phyloP scores from a whole-genome alignment of 1,139 yeast species.

The Meyerozyma guilliermondii region DNA sequence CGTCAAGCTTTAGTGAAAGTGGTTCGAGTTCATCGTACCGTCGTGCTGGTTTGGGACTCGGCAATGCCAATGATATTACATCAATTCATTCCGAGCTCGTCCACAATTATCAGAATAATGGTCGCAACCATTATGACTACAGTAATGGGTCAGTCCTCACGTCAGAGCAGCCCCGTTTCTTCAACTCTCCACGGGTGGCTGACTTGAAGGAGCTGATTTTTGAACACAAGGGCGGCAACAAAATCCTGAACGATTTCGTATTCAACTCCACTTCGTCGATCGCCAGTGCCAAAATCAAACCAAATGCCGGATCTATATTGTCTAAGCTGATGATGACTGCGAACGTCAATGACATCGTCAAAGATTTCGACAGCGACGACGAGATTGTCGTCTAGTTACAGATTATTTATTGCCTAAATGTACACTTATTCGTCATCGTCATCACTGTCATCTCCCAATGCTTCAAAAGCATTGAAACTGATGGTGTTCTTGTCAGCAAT shows the following conservation, averaged over 20 bases:
- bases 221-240: constrained; percentile 10
- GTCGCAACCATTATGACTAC: constrained; percentile 9
- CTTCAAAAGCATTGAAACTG: constrained; percentile 75
- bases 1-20: constrained; percentile 4
- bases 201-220: constrained; percentile 40
- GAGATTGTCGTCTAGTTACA: constrained; percentile 24
- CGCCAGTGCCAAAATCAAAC: constrained; percentile 11
- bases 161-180: constrained; percentile 7
- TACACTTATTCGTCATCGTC: constrained; percentile 20
- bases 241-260: background rate
- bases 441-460: constrained; percentile 62
- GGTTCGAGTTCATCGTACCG: constrained; percentile 5
- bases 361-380: constrained; percentile 33
- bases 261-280: constrained; percentile 10
- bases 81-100: constrained; percentile 38
- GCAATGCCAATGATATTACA: constrained; percentile 37
- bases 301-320: constrained; percentile 23
- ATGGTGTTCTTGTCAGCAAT: constrained; percentile 61
- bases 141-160: constrained; percentile 19
- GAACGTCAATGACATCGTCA: constrained; percentile 34
- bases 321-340: constrained; percentile 28
- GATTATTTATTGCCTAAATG: constrained; percentile 1
- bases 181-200: constrained; percentile 37
- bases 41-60: constrained; percentile 29
- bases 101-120: constrained; percentile 11